A percentile compares a stretch with the other conserved stretches of the same genome.
phyloP scores from a whole-genome alignment of 73 alveolate genomes.

The Stentor coeruleus region DNA sequence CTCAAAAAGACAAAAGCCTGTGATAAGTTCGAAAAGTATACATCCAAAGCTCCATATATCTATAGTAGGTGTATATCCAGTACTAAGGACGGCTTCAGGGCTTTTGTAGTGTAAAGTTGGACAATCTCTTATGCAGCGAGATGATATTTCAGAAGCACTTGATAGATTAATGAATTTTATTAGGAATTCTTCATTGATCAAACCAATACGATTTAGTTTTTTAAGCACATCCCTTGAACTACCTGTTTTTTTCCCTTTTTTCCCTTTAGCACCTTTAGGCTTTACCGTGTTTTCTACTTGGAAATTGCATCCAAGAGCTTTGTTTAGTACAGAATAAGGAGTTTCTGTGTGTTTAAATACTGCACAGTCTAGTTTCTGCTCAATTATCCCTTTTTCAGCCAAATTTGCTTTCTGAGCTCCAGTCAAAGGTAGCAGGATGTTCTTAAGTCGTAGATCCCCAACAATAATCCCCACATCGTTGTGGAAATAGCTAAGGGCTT shows the following conservation, averaged over 20 bases:
- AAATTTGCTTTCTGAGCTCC: neutral
- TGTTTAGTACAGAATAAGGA: neutral
- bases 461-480: neutral
- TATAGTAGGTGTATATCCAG: conserved; percentile 76
- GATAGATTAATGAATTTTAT: conserved; percentile 85
- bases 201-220: neutral
- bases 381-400: neutral
- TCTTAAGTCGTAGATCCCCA: neutral
- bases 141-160: conserved; percentile 84
- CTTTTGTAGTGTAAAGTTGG: conserved; percentile 89
- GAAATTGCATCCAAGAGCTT: neutral
- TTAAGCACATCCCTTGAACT: neutral
- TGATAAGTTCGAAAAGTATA: conserved; percentile 91
- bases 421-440: neutral
- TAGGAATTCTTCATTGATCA: neutral
- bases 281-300: neutral
- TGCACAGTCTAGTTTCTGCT: neutral
- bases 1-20: conserved; percentile 93
- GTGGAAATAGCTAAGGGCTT: neutral
- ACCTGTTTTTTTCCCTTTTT: neutral
- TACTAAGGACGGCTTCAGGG: conserved; percentile 87
- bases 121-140: conserved; percentile 78
- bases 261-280: neutral
- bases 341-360: neutral
- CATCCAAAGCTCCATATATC: conserved; percentile 97